Evolutionary conservation across 2,329 filamentous ascomycete genomes (phyloP).

Genomic region (Rachicladosporium sp.): DNA sequence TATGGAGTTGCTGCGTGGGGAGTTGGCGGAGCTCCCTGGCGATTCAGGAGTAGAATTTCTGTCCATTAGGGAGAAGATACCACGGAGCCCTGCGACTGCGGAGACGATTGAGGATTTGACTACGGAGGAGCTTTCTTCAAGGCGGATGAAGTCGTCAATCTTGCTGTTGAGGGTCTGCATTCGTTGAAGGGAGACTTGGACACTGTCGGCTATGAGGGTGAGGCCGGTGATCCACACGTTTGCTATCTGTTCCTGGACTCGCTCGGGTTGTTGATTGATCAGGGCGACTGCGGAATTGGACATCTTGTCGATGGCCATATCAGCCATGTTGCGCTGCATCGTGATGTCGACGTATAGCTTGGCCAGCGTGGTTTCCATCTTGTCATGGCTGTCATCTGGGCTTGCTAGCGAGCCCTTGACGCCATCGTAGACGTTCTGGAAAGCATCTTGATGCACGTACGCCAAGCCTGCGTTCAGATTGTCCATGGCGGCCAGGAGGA

Average conservation of each 20-base stretch:
- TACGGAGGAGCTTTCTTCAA: slow-evolving; percentile 32
- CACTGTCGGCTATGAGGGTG: slow-evolving; percentile 33
- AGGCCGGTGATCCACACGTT: slow-evolving; percentile 34
- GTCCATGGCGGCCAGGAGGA: slow-evolving; percentile 31
- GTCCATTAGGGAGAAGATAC: slow-evolving; percentile 35
- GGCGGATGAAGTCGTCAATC: slow-evolving; percentile 33
- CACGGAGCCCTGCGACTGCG: slow-evolving; percentile 30
- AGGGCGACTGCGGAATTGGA: slow-evolving; percentile 31
- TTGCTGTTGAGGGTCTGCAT: slow-evolving; percentile 28
- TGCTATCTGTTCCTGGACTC: slow-evolving; percentile 30
- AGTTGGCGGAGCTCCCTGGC: slow-evolving; percentile 6
- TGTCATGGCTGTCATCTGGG: slow-evolving; percentile 12
- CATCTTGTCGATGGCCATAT: slow-evolving; percentile 35
- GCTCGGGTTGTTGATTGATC: slow-evolving; percentile 29
- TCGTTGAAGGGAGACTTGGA: slow-evolving; percentile 29
- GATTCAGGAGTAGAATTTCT: slow-evolving; percentile 5
- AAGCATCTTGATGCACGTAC: slow-evolving; percentile 35
- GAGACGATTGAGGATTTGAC: slow-evolving; percentile 31
- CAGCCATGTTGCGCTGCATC: slow-evolving; percentile 34
- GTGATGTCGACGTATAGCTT: slow-evolving; percentile 32
- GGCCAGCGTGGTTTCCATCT: slow-evolving; percentile 17
- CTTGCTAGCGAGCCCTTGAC: slow-evolving; percentile 25
- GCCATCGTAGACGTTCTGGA: slow-evolving; percentile 33
- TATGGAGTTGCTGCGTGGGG: slow-evolving; percentile 15
- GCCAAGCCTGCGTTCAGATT: slow-evolving; percentile 35